Base-by-base conservation (phyloP, 2,329 filamentous ascomycete genomes). In the Colletotrichum sp. region DNA sequence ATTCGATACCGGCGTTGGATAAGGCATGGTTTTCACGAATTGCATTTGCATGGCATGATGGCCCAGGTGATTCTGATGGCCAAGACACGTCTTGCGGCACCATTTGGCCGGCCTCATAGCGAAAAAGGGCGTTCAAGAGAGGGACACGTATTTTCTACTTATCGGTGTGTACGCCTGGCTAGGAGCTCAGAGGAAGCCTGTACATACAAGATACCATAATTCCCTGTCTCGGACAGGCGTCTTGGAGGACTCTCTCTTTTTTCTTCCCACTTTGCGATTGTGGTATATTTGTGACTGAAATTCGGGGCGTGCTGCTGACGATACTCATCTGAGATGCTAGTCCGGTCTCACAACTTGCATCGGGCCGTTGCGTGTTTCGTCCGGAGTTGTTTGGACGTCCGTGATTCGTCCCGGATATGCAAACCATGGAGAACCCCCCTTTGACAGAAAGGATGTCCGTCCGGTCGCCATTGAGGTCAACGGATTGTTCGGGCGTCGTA, bases 151-250 rank as follows among this genome's bases (percentile, higher is more conserved):
- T 73, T 62, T 52, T 24, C 39, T 32, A 28, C 52, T 32, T 60
- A 39, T 36, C 28, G 21, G n/a, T 67, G 65, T 63, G 68, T 65
- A 62, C 62, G 65, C 59, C 68, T 71, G 44, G 64, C 69, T 36
- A 62, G 52, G 26, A 28, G 36, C 59, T 55, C 57, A 66, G 60
- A 34, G 57, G 66, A 69, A 59, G 67, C 49, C 65, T 77, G 75
- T 78, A 78, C 75, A 77, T 77, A 77, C 68, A 34, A 78, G 77
- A 78, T 78, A 72, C 72, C 76, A 75, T 72, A 78, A 75, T 75
- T 28, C 59, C 77, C 75, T 77, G 77, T 78, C 64, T 71, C 72
- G 49, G 55, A 71, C 65, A 75, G 75, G 69, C 66, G 69, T 73
- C 60, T 71, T 71, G 66, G 60, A 60, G 32, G 44, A 39, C 49